Evolutionary conservation across 2,329 filamentous ascomycete genomes (phyloP), one percentile per base, ranked within the genome.

Genomic region (Colletotrichum endophyticum): DNA sequence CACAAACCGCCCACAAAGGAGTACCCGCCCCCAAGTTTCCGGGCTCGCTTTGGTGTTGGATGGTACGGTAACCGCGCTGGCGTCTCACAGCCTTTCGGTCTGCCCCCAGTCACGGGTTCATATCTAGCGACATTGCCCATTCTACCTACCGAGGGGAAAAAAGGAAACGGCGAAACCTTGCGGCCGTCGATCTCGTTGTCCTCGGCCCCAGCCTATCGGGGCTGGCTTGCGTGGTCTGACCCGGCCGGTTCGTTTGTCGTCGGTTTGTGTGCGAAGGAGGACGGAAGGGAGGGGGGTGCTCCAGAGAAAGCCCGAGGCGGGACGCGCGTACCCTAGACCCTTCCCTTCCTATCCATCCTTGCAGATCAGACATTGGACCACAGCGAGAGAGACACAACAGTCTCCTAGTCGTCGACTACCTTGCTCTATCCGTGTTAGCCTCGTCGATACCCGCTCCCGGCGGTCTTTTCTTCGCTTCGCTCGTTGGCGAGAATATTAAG

Each of bases 291-390:
- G 61, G 30, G 62, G 68, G n/a, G 62, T 36, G 32, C 12, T 57
- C 44, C 30, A 63, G 56, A 59, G 44, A 73, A 76, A 32, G 27
- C 64, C 53, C 53, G 34, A 44, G 56, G 59, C 70, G 66, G 66
- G 75, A 75, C 75, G 75, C 75, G 75, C 75, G 75, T 77, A 75
- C 75, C 66, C 66, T 77, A 63, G 71, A 32, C 39, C 70, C 22
- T 59, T 68, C 53, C 66, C 49, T 67, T 62, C 62, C 57, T 72
- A 67, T 62, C 71, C 67, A 77, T 72, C 72, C 72, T 66, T 69
- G 73, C 62, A 73, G 75, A 79, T 79, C 79, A 79, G 78, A 78
- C 78, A 64, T 36, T 19, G 25, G 69, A 44, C 19, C 57, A 61
- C 4, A 32, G 57, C 28, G 57, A 32, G 57, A 61, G 22, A 61